Evolutionary conservation across 208 protist species (phyloP).

Genomic region (Leishmania lainsoni): DNA sequence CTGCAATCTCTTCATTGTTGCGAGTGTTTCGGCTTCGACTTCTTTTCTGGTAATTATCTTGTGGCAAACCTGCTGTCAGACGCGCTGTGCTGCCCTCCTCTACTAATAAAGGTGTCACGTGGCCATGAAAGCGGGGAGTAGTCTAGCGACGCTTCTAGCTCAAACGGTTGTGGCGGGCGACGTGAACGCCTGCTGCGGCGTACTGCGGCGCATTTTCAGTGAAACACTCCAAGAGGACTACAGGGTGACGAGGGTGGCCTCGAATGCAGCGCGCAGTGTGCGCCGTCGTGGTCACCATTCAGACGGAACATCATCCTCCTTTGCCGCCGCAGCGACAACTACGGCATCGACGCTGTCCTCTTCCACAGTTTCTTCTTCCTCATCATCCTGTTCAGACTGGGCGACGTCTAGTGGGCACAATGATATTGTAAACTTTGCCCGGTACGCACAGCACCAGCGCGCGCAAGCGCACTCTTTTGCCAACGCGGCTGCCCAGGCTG

Average conservation of each 20-base stretch:
- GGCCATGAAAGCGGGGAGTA: constrained; percentile 41
- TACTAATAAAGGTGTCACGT: background rate
- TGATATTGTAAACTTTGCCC: constrained; percentile 31
- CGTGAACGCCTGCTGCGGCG: constrained; percentile 84
- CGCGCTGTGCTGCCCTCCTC: background rate
- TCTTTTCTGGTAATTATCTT: background rate
- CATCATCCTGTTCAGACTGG: constrained; percentile 2
- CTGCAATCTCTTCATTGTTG: background rate
- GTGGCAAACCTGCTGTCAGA: background rate
- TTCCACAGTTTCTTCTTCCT: constrained; percentile 14
- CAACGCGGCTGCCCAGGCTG: constrained; percentile 25
- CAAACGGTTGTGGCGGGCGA: constrained; percentile 57
- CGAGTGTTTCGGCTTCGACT: background rate
- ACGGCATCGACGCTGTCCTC: background rate
- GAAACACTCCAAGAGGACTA: constrained; percentile 35
- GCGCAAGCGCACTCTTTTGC: constrained; percentile 33
- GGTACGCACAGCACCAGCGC: constrained; percentile 30
- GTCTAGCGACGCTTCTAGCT: constrained; percentile 51
- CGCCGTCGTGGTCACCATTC: background rate
- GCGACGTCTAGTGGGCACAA: background rate
- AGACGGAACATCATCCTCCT: background rate
- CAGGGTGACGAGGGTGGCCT: background rate
- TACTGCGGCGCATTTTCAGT: constrained; percentile 73
- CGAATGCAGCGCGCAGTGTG: background rate
- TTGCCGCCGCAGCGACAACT: background rate